Evolutionary conservation across 1,284 basidiomycete genomes (phyloP).

Genomic region (Kwoniella shivajii): DNA sequence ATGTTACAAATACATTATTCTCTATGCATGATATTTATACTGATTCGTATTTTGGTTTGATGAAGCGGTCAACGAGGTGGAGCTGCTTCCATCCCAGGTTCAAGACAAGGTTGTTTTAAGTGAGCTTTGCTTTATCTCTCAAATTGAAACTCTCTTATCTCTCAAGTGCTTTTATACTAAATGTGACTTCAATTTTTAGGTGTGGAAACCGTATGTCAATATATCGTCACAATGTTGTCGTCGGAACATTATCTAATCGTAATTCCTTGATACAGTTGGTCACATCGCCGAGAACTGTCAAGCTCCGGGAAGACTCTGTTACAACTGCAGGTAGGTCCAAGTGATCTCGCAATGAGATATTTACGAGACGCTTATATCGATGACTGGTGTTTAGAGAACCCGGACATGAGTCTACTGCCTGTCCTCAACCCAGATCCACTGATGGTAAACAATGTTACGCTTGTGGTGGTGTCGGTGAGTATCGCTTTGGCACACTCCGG

Average conservation of each 20-base stretch:
- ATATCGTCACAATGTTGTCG: not conserved
- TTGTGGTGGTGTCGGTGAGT: constrained; percentile 74
- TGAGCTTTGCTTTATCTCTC: constrained; percentile 20
- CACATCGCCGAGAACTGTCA: constrained; percentile 89
- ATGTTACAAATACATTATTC: not conserved
- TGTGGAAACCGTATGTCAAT: constrained; percentile 48
- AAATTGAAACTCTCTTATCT: not conserved
- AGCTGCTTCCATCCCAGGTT: constrained; percentile 45
- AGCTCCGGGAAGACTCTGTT: constrained; percentile 82
- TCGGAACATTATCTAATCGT: not conserved
- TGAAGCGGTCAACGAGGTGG: constrained; percentile 24
- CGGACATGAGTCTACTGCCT: constrained; percentile 84
- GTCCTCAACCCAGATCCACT: constrained; percentile 75
- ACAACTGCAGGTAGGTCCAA: constrained; percentile 69
- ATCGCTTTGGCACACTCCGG: too few relatives aligned
- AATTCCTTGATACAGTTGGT: constrained; percentile 62
- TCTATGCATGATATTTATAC: not conserved
- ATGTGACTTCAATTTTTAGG: constrained; percentile 10
- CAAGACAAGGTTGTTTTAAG: constrained; percentile 54
- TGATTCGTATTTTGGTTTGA: not conserved
- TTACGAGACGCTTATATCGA: not conserved
- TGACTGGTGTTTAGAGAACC: constrained; percentile 58
- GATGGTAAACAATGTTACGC: constrained; percentile 78
- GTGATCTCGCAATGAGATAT: not conserved
- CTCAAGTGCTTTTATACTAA: not conserved